Evolutionary conservation across 495 filamentous ascomycete species (phyloP), one percentile per base, ranked within the genome.

Genomic region (Hypoxylon perforatum): DNA sequence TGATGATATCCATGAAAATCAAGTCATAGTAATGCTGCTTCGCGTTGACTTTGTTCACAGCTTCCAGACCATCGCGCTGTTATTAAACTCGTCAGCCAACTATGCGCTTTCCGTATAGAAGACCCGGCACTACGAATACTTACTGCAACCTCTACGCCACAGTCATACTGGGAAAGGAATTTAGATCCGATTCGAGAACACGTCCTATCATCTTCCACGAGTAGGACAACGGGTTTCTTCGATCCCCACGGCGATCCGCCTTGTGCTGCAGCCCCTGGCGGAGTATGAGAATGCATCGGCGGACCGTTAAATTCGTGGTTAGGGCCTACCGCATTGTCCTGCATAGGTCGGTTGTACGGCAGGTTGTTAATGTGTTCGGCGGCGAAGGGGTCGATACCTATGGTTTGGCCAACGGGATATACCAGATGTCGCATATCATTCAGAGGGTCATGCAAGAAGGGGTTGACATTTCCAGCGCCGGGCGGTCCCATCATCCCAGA

Each of bases 1-100:
- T 97, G 61, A 98, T 96, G 68, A 99, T 98, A 79, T 98, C 96
- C 95, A 99, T 99, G 42, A 98, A 85, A 44, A 99, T 92, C 39
- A 99, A 78, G 73, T 98, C 94, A 76, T 96, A 98, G 33, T 91
- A 92, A 15, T 88, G 87, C 28, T 73, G 58, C 14, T 90, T 90
- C 30, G 82, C 80, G 73, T 92, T 93, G 71, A 97, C 89, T 75
- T 96, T 97, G 75, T 92, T 92, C 39, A 97, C 94, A 47, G 95
- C 94, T 76, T 97, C 92, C 51, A 97, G 79, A 11, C 95, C 95
- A 78, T 99, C 92, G 55, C 90, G 86, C 92, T 97, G 70, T 33
- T 52, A 49, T 46, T 25, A 5, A n/a, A 25, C 61, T 36, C 42
- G 81, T 80, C 63, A 80, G 75, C 61, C 54, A 59, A 38, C 52